A percentile compares a stretch with the other conserved stretches of the same genome.
phyloP scores from a whole-genome alignment of 1,284 basidiomycete species.

The Coniferiporia sulphurascens region DNA sequence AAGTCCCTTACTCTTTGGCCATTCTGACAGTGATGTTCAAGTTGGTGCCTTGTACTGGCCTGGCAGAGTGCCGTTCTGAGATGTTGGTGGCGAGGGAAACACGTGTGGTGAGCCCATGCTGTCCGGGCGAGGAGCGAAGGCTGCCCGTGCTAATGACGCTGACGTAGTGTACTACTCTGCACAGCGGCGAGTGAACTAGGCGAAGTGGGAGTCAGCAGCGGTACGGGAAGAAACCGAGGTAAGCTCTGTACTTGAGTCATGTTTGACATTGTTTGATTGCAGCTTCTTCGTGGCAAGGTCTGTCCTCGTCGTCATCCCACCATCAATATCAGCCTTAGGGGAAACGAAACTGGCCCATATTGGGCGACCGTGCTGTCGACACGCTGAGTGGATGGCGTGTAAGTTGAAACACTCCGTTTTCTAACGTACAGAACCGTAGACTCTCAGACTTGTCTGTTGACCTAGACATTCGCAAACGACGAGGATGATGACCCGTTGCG shows the following conservation, averaged over 20 bases:
- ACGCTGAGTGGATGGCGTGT: conserved; percentile 97
- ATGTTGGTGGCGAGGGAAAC: conserved; percentile 18
- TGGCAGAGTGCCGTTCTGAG: conserved; percentile 7
- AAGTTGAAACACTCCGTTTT: conserved; percentile 37
- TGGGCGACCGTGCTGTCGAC: conserved; percentile 96
- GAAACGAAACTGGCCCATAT: conserved; percentile 55
- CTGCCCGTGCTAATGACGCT: neutral
- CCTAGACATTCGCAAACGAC: conserved; percentile 96
- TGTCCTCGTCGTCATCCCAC: neutral
- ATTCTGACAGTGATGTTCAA: conserved; percentile 58
- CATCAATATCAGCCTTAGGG: neutral
- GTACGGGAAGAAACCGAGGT: neutral
- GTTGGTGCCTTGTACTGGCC: conserved; percentile 3
- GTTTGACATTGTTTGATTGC: conserved; percentile 8
- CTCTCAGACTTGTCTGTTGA: neutral
- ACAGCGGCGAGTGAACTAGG: neutral
- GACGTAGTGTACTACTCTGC: neutral
- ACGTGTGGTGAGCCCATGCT: conserved; percentile 3
- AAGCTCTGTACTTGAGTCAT: conserved; percentile 1
- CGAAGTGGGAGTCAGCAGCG: conserved; percentile 5
- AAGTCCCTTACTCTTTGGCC: conserved; percentile 83
- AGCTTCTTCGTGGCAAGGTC: conserved; percentile 13
- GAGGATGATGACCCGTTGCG: conserved; percentile 99
- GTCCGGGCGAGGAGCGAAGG: conserved; percentile 1
- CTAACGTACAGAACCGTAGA: conserved; percentile 7